These are phyloP conservation scores for Trichophyton verrucosum DNA, from an alignment of 2,329 filamentous ascomycete genomes.

Conservation along the genomic window DNA sequence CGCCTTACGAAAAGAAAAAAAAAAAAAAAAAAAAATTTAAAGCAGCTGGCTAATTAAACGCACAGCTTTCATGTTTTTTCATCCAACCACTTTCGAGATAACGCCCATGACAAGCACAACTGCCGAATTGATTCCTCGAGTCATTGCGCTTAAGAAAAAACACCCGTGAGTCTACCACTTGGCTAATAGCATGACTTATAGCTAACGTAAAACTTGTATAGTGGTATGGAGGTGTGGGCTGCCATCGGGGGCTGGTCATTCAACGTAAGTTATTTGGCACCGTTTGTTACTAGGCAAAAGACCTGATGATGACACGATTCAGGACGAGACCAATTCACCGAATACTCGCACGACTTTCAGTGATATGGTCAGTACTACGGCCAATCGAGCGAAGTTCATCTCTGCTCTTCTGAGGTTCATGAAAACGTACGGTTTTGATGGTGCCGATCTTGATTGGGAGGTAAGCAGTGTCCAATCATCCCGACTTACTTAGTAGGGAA, in stretches of 20 bases:
- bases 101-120: background rate
- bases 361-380: conserved; percentile 12
- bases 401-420: background rate
- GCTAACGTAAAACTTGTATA: background rate
- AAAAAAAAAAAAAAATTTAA: background rate
- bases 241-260: conserved; percentile 31
- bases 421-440: conserved; percentile 9
- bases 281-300: background rate
- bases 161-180: conserved; percentile 8
- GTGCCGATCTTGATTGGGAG: conserved; percentile 9
- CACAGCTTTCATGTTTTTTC: conserved; percentile 30
- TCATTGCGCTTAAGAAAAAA: conserved; percentile 22
- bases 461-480: background rate
- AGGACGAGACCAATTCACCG: conserved; percentile 4
- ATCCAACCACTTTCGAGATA: conserved; percentile 20
- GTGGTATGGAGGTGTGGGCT: conserved; percentile 23
- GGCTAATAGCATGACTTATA: background rate
- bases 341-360: conserved; percentile 11
- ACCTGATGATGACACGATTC: background rate
- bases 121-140: conserved; percentile 12
- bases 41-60: background rate
- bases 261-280: background rate
- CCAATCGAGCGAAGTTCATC: conserved; percentile 3
- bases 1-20: background rate
- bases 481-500: background rate